phyloP scores from a whole-genome alignment of 2,329 filamentous ascomycete genomes.

The Ascochyta pisi region DNA sequence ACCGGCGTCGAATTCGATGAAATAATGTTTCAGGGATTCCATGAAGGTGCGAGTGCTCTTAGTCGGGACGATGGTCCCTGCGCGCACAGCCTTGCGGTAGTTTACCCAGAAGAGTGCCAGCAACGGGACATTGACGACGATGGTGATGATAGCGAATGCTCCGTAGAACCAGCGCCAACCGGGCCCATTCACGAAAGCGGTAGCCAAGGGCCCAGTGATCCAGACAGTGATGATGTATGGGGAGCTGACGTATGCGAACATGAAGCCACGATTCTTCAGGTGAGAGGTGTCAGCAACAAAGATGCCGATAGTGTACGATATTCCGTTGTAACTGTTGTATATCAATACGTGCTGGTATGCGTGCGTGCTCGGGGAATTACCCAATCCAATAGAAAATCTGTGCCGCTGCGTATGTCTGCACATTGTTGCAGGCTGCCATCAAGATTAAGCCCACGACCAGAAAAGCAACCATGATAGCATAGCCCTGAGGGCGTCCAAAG shows the following conservation, averaged over 20 bases:
- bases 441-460: constrained; percentile 59
- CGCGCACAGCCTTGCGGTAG: constrained; percentile 64
- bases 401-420: constrained; percentile 67
- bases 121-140: constrained; percentile 66
- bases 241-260: constrained; percentile 57
- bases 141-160: constrained; percentile 68
- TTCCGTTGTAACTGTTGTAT: constrained; percentile 50
- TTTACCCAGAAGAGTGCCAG: constrained; percentile 63
- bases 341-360: not conserved
- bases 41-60: constrained; percentile 54
- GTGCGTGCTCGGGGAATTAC: constrained; percentile 33
- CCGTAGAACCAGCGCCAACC: constrained; percentile 73
- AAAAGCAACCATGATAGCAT: constrained; percentile 33
- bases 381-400: constrained; percentile 71
- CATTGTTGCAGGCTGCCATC: constrained; percentile 68
- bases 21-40: constrained; percentile 61
- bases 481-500: constrained; percentile 47
- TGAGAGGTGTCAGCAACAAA: constrained; percentile 72
- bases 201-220: constrained; percentile 28
- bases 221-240: constrained; percentile 30
- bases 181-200: constrained; percentile 53
- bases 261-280: constrained; percentile 67
- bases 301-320: constrained; percentile 66
- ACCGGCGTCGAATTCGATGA: constrained; percentile 67
- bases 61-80: constrained; percentile 55